Evolutionary conservation across 1,139 yeast species (phyloP), one percentile per base, ranked within the genome.

Genomic region (Starmera stellimalicola): DNA sequence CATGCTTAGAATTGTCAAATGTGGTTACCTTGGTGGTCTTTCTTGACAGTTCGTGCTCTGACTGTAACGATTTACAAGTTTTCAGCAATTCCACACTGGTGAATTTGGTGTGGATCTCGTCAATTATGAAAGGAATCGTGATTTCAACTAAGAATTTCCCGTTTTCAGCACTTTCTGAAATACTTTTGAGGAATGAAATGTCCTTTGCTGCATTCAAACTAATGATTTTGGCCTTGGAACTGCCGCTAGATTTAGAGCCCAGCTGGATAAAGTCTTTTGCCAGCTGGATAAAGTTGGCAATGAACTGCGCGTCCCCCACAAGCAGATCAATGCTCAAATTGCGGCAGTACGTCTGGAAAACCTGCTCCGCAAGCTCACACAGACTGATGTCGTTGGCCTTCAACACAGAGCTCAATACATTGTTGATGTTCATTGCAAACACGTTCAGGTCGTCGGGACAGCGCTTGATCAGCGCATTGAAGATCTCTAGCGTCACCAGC

Each of bases 361-460:
- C 71, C 17, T 57, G 51, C 23, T 65, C 55, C 4, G 74, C 68
- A 30, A 67, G 63, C 47, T 77, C 74, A 39, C 73, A 64, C 12
- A 80, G 59, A 0, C 72, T 60, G 33, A 79, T 51, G 47, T 83
- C 94, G 14, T 62, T 63, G 7, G 70, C 60, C 16, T 58, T 48
- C 30, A 76, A 47, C 14, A 76, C 66, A 8, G 57, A 49, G 24
- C 52, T 51, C 37, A 79, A 47, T 14, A 66, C 52, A 7, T 51
- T 48, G 17, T 62, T 52, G 5, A 63, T 56, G 38, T 60, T 51
- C 25, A 62, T 65, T 1, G 95, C 93, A 60, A 85, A 79, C 26
- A 87, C 79, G 42, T 83, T 85, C 52, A 91, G 62, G 52, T 91
- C 91, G 39, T 83, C 94, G 25, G 73, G 65, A 54, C 97, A 87